Evolutionary conservation across 2,329 filamentous ascomycete species (phyloP).

Genomic region (Lecanoromycetidae sp.): DNA sequence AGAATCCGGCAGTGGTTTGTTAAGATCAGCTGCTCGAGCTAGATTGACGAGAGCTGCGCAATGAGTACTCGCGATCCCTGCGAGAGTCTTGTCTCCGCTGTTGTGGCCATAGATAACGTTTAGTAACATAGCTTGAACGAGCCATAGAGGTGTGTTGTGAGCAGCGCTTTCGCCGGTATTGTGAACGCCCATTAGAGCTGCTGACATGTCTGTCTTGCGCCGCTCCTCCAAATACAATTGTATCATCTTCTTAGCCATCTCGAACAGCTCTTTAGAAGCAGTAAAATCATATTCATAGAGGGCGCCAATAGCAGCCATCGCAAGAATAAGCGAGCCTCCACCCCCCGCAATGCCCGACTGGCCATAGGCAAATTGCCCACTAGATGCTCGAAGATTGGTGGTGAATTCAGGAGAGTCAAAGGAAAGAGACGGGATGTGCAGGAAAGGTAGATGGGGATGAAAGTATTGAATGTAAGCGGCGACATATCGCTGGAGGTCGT

Average conservation of each 20-base stretch:
- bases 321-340: conserved; percentile 73
- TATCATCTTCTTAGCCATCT: conserved; percentile 91
- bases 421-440: conserved; percentile 81
- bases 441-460: conserved; percentile 87
- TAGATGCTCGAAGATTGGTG: conserved; percentile 47
- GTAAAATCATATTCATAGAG: conserved; percentile 76
- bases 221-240: conserved; percentile 84
- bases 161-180: conserved; percentile 47
- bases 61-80: conserved; percentile 85
- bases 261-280: conserved; percentile 74
- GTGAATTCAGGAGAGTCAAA: conserved; percentile 67
- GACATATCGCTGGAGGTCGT: conserved; percentile 81
- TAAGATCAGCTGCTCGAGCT: conserved; percentile 74
- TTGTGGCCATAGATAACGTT: conserved; percentile 95
- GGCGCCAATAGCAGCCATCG: conserved; percentile 76
- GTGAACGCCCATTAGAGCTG: conserved; percentile 42
- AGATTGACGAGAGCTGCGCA: conserved; percentile 84
- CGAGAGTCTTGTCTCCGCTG: conserved; percentile 79
- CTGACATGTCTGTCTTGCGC: conserved; percentile 67
- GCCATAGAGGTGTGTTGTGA: conserved; percentile 75
- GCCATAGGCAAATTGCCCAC: conserved; percentile 38
- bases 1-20: conserved; percentile 32
- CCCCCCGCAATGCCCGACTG: conserved; percentile 54
- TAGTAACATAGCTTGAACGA: conserved; percentile 92
- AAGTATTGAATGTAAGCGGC: conserved; percentile 83